Evolutionary conservation across 306 rosid genomes (phyloP).

Genomic region (Cucumis melo): DNA sequence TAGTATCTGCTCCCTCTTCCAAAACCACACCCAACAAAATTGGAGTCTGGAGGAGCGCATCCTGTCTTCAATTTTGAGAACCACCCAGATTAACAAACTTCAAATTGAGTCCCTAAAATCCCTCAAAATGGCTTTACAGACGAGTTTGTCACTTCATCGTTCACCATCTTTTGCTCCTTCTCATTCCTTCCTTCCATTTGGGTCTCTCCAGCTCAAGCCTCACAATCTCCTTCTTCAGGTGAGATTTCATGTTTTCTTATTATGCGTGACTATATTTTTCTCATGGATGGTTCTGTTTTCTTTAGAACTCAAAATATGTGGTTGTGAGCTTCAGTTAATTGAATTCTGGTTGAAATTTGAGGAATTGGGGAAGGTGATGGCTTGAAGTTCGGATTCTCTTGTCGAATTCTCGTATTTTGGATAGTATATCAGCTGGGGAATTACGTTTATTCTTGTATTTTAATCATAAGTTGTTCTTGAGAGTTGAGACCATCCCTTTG

Average conservation of each 20-base stretch:
- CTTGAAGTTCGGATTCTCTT: background rate
- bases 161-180: conserved; percentile 6
- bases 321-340: background rate
- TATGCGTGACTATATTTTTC: background rate
- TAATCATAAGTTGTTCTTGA: background rate
- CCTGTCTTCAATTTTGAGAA: background rate
- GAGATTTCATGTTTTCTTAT: background rate
- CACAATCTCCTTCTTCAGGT: conserved; percentile 11
- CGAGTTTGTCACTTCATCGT: conserved; percentile 6
- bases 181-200: background rate
- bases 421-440: background rate
- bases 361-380: background rate
- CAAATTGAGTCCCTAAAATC: background rate
- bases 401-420: background rate
- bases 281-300: background rate
- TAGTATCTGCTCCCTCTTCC: background rate
- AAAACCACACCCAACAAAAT: background rate
- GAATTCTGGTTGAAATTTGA: background rate
- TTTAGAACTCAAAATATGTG: no score
- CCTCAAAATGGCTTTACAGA: conserved; percentile 2
- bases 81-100: background rate
- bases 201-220: conserved; percentile 11
- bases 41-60: background rate
- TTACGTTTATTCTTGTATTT: background rate
- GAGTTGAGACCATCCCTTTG: background rate